Percentiles rank a stretch among this genome's conserved stretches.
Conservation (phyloP, 78 protist species). For the slime mould (Dictyostelium discoideum) region DNA sequence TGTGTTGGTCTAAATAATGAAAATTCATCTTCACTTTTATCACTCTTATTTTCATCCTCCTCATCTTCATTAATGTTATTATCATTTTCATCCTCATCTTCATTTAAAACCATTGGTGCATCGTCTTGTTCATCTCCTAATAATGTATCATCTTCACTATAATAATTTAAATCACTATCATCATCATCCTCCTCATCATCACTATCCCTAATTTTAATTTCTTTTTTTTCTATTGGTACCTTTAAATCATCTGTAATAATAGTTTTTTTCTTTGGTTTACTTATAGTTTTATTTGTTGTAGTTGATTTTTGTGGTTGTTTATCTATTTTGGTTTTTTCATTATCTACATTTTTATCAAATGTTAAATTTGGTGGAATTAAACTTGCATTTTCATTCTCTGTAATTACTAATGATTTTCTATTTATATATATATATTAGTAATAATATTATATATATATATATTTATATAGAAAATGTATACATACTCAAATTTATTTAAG, state of each 20-base stretch:
- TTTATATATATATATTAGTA: neutral
- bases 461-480: neutral
- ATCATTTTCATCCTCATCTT: conserved; percentile 20
- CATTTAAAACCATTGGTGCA: neutral
- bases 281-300: neutral
- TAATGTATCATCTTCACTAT: neutral
- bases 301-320: neutral
- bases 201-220: neutral
- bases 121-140: neutral
- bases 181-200: neutral
- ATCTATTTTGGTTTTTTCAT: neutral
- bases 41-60: conserved; percentile 3
- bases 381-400: conserved; percentile 54
- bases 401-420: conserved; percentile 40
- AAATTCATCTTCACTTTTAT: neutral
- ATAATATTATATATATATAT: neutral
- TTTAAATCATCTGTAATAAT: neutral
- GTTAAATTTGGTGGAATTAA: conserved; percentile 13
- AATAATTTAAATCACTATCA: neutral
- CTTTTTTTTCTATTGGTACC: neutral
- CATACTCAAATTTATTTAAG: conserved; percentile 34
- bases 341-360: neutral
- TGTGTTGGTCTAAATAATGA: neutral
- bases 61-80: neutral
- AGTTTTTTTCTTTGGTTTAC: neutral